phyloP scores from a whole-genome alignment of 306 rosid species.

The Luffa aegyptiaca region DNA sequence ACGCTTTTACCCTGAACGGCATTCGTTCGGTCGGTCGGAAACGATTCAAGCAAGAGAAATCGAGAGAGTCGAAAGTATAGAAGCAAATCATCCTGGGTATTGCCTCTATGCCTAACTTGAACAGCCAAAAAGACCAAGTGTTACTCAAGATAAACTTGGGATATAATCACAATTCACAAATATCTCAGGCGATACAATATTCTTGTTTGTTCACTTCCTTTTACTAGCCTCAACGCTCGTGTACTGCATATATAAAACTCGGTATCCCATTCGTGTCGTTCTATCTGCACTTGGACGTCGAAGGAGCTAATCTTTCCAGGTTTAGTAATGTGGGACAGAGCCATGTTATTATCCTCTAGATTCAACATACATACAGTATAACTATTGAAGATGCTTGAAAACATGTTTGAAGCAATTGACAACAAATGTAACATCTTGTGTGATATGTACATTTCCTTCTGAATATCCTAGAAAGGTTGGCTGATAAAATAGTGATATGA shows the following conservation, averaged over 20 bases:
- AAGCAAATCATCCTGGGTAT: neutral
- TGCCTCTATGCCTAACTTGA: neutral
- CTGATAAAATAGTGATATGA: neutral
- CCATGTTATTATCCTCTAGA: neutral
- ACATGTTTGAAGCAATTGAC: neutral
- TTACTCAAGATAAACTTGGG: neutral
- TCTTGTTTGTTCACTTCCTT: neutral
- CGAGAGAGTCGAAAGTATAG: neutral
- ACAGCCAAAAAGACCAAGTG: neutral
- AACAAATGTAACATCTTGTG: neutral
- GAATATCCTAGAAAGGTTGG: neutral
- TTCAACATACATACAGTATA: neutral
- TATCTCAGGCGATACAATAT: neutral
- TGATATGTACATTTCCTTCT: neutral
- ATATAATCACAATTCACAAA: neutral
- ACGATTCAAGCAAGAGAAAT: neutral
- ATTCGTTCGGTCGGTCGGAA: neutral
- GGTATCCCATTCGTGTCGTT: neutral
- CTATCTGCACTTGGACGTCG: neutral
- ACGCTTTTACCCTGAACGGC: neutral
- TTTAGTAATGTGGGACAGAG: neutral
- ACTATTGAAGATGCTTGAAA: neutral
- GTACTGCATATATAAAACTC: neutral
- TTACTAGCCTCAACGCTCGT: neutral
- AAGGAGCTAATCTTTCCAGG: neutral